A percentile compares a stretch with the other conserved stretches of the same genome.
phyloP scores from a whole-genome alignment of 305 asterid species.

The Solanum aculeatissimum region DNA sequence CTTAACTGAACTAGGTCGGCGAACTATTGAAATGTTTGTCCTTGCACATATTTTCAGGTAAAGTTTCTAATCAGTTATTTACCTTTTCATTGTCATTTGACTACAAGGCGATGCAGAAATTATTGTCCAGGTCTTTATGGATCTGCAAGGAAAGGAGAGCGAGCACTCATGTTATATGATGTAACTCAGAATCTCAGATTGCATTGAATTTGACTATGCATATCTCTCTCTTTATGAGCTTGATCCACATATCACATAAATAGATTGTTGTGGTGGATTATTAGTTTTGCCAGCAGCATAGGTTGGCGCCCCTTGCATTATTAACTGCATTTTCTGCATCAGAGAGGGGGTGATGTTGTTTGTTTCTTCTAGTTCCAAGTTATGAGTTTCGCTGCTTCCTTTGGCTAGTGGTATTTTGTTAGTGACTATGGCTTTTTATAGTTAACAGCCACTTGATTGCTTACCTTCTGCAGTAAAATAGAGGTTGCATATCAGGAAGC shows the following conservation, averaged over 20 bases:
- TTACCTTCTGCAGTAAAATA: conserved; percentile 56
- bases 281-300: neutral
- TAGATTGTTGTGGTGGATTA: neutral
- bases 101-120: neutral
- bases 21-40: conserved; percentile 79
- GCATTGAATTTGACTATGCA: neutral
- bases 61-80: neutral
- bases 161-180: neutral
- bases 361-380: neutral
- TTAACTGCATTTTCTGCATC: neutral
- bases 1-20: conserved; percentile 82
- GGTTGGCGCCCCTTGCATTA: neutral
- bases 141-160: neutral
- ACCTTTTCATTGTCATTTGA: neutral
- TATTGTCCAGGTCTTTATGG: neutral
- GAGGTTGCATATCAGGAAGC: conserved; percentile 95
- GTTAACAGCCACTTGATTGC: neutral
- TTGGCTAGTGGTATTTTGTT: neutral
- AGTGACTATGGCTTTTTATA: neutral
- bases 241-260: neutral
- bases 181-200: neutral
- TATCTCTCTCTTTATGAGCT: neutral
- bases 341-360: neutral
- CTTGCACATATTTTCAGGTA: conserved; percentile 86
- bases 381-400: neutral